Evolutionary conservation across 2,329 filamentous ascomycete species (phyloP), one percentile per base, ranked within the genome.

Genomic region (Mariannaea sp.): DNA sequence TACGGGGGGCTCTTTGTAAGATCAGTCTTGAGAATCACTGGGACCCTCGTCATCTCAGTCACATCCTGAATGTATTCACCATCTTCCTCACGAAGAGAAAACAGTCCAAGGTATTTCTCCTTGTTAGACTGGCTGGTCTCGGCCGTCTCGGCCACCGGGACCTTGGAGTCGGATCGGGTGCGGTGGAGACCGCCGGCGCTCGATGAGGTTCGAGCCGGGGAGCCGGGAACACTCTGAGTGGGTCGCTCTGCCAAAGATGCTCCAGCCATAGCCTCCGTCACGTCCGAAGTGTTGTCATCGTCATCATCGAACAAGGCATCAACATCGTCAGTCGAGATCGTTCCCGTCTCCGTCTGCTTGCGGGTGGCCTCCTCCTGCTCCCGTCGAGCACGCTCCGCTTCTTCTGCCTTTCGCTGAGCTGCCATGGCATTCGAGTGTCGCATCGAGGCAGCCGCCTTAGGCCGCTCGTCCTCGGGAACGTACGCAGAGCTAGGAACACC

Each of bases 1-100:
- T 89, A 99, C 92, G 94, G 94, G 77, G 94, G 94, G 78, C 93
- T 97, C 89, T 99, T 99, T 77, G 82, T 90, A 68, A 99, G 83
- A 77, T 99, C 94, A 61, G 94, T 97, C 86, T 96, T 97, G 68
- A 99, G 78, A 71, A 99, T 96, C 63, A 99, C 89, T n/a, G 94
- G 94, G 57, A 99, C 89, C 64, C 93, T 84, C 36, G 91, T 93
- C 92, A 99, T 97, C 80, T 99, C 94, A 53, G 87, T 92, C 62
- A 99, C 92, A 73, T 99, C 94, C 76, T 99, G 94, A 68, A 99
- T 97, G 78, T 95, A 95, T 66, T 97, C 90, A 61, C 93, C 93
- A 64, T 89, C 88, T 75, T 96, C 90, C 73, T 99, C 93, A 46
- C 94, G 84, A 64, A 99, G 80, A 65, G 87, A 86, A 79, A 97